phyloP scores from a whole-genome alignment of 495 filamentous ascomycete species.

The Patellaria atrata region DNA sequence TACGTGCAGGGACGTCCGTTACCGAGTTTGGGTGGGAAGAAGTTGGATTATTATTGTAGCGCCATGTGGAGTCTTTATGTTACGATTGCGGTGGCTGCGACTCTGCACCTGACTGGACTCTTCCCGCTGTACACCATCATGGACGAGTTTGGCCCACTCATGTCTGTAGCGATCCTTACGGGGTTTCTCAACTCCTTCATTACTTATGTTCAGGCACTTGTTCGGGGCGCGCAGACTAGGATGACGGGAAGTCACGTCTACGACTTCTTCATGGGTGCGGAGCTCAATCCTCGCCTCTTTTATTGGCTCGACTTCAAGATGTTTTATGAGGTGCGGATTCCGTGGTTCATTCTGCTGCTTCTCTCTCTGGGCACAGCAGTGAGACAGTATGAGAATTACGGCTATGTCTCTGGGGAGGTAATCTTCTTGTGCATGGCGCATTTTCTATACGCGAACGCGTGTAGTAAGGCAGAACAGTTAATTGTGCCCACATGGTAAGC shows the following conservation, averaged over 20 bases:
- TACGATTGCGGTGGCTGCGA: constrained; percentile 52
- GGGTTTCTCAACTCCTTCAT: constrained; percentile 66
- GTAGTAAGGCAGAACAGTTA: constrained; percentile 89
- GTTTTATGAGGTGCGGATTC: constrained; percentile 96
- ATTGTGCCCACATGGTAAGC: constrained; percentile 78
- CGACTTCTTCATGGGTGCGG: constrained; percentile 98
- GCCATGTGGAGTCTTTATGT: constrained; percentile 75
- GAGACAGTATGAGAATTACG: constrained; percentile 77
- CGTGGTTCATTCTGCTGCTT: constrained; percentile 88
- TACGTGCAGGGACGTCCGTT: constrained; percentile 75
- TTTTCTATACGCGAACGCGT: constrained; percentile 92
- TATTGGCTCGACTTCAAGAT: constrained; percentile 94
- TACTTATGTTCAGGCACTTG: constrained; percentile 71
- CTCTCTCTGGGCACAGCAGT: constrained; percentile 63
- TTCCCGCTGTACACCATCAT: constrained; percentile 90
- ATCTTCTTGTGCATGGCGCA: constrained; percentile 83
- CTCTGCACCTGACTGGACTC: constrained; percentile 62
- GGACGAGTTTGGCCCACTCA: constrained; percentile 84
- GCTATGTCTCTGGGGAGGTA: constrained; percentile 83
- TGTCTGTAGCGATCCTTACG: constrained; percentile 81
- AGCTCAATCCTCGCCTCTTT: constrained; percentile 92
- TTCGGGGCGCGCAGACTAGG: constrained; percentile 67
- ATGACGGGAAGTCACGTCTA: constrained; percentile 90
- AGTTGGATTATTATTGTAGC: constrained; percentile 87
- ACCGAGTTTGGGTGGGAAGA: constrained; percentile 62